Evolutionary conservation across 2,329 filamentous ascomycete species (phyloP), one percentile per base, ranked within the genome.

Genomic region (Penicillium sp.): DNA sequence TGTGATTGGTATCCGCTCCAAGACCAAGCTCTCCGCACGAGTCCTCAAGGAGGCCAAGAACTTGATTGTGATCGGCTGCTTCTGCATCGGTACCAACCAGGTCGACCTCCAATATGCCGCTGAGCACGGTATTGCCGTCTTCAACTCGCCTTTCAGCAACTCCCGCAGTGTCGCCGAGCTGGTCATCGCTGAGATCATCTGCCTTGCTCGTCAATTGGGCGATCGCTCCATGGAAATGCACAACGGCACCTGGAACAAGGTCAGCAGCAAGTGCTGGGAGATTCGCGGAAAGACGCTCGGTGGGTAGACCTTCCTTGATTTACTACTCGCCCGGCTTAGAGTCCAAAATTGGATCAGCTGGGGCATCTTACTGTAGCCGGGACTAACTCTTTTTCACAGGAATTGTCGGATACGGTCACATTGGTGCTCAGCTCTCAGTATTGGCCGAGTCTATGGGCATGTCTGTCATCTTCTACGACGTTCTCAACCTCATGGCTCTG

Each of bases 111-210:
- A 79, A 63, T 79, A 76, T 68, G 76, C 76, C 5, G 76, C 76
- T n/a, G 72, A 76, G 18, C 73, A 79, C 60, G 77, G 95, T 66
- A 96, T 98, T 74, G 92, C 93, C 37, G 95, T 99, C 64, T 99
- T 99, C 87, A 99, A 99, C 81, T 98, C 95, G 47, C 95, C 95
- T 1, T 99, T 99, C 79, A 93, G 91, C 79, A 99, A 99, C 80
- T 98, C 94, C 9, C 89, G 95, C 75, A 96, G 91, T 74, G 95
- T 99, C 53, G 95, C 95, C 57, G 95, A 99, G 81, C 83, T 98
- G 57, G 92, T 98, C 69, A 97, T 99, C 74, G 89, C 83, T 55
- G 94, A 97, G 78, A 93, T 99, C 72, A 97, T 99, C 71, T 82
- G 84, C 40, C 87, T 99, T 55, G 95, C 95, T 22, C 89, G 95